Base-by-base conservation (phyloP, 2,329 filamentous ascomycete species). In the Sporothrix brasiliensis region DNA sequence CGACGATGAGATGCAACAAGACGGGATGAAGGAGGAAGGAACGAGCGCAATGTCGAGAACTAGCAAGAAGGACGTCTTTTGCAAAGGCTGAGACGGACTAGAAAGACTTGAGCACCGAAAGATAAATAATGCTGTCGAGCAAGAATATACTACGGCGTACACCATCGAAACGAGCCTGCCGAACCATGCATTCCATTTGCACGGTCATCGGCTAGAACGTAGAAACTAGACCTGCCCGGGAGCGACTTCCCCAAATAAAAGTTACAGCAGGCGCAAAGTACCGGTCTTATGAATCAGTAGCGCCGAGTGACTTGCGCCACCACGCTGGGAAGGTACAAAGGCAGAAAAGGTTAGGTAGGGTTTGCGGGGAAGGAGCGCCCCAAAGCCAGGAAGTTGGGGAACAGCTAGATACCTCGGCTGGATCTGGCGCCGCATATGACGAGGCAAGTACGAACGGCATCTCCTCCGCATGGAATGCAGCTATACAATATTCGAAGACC, bases 371-470 rank as follows among this genome's bases (percentile, higher is more conserved):
- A 49, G 50, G 52, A 3, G 34, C 50, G 50, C 65, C 34, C 24
- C 16, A n/a, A 11, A 34, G 19, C 47, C 30, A 39, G 27, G 50
- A 61, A 24, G n/a, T 34, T 54, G 47, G 21, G 69, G 61, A 24
- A 24, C 24, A 24, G 24, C 24, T 56, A 71, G 54, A 56, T 71
- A 41, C 69, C 69, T 71, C 69, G 69, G 69, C 69, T 68, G 68
- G 58, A 44, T 63, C 56, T 50, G 47, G 63, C 34, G 63, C 61
- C 52, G 52, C 66, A 69, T 41, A 61, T 58, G 67, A 68, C 16
- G 14, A 39, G 56, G 34, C 30, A 39, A 60, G 56, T 10, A 27
- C 19, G 30, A 9, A 34, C 30, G 56, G 13, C 50, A 41, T 11
- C 30, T 10, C 27, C 14, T 34, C 30, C 30, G 30, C 30, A 34